Conservation (phyloP, 148 eudicot species). For the Talinum fruticosum region DNA sequence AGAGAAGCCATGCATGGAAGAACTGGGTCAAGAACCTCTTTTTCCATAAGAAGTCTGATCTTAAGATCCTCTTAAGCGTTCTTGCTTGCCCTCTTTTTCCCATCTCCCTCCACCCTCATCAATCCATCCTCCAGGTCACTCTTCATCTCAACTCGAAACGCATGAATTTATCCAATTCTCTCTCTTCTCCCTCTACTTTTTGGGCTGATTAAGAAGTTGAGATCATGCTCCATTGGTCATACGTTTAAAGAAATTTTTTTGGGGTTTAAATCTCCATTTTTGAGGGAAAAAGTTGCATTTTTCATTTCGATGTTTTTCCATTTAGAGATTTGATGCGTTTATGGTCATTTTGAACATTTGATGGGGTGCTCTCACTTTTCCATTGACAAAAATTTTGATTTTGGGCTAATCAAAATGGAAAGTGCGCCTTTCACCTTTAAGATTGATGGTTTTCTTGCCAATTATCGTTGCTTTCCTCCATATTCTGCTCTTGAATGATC, state of each 20-base stretch:
- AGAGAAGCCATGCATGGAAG: constrained; percentile 50
- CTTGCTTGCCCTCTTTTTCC: constrained; percentile 95
- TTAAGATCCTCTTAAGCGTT: constrained; percentile 77
- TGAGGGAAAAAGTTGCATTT: not conserved
- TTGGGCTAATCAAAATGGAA: not conserved
- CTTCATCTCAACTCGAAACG: not conserved
- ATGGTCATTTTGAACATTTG: not conserved
- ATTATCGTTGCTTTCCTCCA: not conserved
- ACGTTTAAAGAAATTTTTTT: too few relatives aligned
- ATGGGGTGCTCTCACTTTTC: not conserved
- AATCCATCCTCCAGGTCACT: constrained; percentile 39
- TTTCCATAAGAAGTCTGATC: constrained; percentile 67
- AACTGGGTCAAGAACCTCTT: constrained; percentile 62
- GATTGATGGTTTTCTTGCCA: not conserved
- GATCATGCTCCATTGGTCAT: not conserved
- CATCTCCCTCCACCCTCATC: constrained; percentile 39
- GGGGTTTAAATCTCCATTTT: not conserved
- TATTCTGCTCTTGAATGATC: not conserved
- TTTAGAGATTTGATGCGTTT: not conserved
- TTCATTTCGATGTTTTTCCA: not conserved
- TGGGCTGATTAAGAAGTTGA: too few relatives aligned
- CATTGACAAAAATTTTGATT: not conserved
- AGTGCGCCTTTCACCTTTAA: not conserved
- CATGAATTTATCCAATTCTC: not conserved
- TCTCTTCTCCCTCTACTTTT: not conserved